These are phyloP conservation scores for Solanum ossicruentum DNA, from an alignment of 257 asterid species.

Conservation along the genomic window DNA sequence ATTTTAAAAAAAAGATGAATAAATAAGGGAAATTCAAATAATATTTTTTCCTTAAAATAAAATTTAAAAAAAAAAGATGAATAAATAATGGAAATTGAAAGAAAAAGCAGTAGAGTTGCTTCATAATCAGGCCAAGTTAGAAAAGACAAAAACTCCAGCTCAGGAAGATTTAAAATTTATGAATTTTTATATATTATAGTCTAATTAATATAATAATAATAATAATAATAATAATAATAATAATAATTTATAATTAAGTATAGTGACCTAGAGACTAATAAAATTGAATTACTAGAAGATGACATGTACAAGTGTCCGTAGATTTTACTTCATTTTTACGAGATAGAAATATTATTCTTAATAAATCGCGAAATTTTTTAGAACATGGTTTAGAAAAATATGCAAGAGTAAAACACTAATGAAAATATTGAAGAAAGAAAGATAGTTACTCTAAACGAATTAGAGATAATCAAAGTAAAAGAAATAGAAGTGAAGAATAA, in stretches of 20 bases:
- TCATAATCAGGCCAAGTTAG: background rate
- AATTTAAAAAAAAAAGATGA: too few relatives aligned
- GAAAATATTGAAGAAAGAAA: background rate
- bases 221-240: too few relatives aligned
- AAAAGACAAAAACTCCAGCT: background rate
- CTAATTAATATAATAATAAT: too few relatives aligned
- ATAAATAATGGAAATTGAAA: background rate
- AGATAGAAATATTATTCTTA: background rate
- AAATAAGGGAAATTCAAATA: background rate
- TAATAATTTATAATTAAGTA: too few relatives aligned
- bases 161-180: background rate
- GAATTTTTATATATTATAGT: background rate
- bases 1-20: too few relatives aligned
- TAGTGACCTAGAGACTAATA: too few relatives aligned
- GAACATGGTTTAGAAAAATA: background rate
- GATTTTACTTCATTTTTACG: background rate
- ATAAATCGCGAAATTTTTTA: background rate
- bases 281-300: background rate
- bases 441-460: background rate
- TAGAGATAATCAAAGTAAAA: background rate
- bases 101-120: background rate
- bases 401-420: background rate
- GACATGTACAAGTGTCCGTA: background rate
- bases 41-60: background rate
- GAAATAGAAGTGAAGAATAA: background rate